A percentile compares a stretch with the other conserved stretches of the same genome.
Evolutionary conservation across 345 rosid genomes (phyloP).

Genomic region (Lenwebbia sp.): DNA sequence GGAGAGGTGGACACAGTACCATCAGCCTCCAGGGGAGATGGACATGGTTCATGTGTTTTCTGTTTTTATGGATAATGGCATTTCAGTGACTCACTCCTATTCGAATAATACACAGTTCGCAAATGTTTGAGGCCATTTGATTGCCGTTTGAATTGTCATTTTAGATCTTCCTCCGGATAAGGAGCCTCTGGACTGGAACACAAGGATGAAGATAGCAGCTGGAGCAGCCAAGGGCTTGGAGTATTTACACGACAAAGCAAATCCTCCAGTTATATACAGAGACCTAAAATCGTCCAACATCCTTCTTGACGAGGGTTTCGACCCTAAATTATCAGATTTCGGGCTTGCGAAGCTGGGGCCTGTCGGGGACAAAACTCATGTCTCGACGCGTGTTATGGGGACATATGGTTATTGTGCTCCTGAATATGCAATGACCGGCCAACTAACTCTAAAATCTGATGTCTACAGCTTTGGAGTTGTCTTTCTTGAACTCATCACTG

Average conservation of each 20-base stretch:
- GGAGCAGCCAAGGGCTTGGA: slow-evolving; percentile 98
- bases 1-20: not conserved
- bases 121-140: not conserved
- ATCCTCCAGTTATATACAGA: slow-evolving; percentile 94
- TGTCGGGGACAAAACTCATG: slow-evolving; percentile 97
- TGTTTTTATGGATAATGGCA: not conserved
- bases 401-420: slow-evolving; percentile 99
- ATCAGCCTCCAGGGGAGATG: not conserved
- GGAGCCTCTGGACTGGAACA: slow-evolving; percentile 92
- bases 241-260: slow-evolving; percentile 91
- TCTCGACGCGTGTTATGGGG: slow-evolving; percentile 98
- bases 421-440: slow-evolving; percentile 99
- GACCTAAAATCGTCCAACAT: slow-evolving; percentile 94
- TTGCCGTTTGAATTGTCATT: not conserved
- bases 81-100: not conserved
- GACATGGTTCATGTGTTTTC: not conserved
- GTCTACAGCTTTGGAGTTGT: slow-evolving; percentile 98
- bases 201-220: slow-evolving; percentile 96
- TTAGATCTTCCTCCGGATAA: slow-evolving; percentile 76
- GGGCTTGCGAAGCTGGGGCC: slow-evolving; percentile 98
- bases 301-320: slow-evolving; percentile 83
- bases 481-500: slow-evolving; percentile 91
- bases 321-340: slow-evolving; percentile 92
- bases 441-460: slow-evolving; percentile 89
- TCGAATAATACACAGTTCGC: not conserved